phyloP scores from a whole-genome alignment of 257 asterid species.

The Scutellaria galericulata region DNA sequence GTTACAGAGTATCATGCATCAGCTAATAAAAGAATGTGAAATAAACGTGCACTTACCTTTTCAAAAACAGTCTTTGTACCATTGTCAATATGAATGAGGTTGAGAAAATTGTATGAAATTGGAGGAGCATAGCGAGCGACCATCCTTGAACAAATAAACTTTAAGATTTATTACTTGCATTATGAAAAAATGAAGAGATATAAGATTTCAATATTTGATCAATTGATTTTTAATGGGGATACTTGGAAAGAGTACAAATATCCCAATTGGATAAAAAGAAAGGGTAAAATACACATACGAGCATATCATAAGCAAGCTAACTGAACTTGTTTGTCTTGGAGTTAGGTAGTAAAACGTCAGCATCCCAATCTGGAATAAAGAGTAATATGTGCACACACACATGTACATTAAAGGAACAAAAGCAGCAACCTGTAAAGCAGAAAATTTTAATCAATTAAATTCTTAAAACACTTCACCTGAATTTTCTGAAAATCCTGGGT shows the following conservation, averaged over 20 bases:
- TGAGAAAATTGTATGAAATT: constrained; percentile 82
- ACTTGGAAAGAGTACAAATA: background rate
- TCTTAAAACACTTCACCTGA: background rate
- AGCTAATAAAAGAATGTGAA: constrained; percentile 4
- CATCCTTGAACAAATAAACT: constrained; percentile 53
- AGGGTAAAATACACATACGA: constrained; percentile 55
- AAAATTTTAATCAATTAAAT: constrained; percentile 2
- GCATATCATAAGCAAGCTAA: constrained; percentile 95
- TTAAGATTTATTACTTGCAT: constrained; percentile 4
- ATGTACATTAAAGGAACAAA: constrained; percentile 82
- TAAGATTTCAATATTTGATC: background rate
- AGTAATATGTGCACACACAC: constrained; percentile 89
- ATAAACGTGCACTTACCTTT: constrained; percentile 45
- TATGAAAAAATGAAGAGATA: constrained; percentile 25
- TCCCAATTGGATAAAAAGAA: constrained; percentile 5
- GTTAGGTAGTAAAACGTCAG: constrained; percentile 76
- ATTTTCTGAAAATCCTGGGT: background rate
- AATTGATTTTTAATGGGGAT: background rate
- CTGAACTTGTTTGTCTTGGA: constrained; percentile 86
- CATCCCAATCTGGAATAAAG: constrained; percentile 86
- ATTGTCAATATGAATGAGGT: constrained; percentile 64
- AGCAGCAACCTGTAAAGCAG: constrained; percentile 60
- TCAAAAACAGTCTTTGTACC: constrained; percentile 68
- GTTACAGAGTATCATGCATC: background rate
- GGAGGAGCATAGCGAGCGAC: constrained; percentile 90